Evolutionary conservation across 2,329 filamentous ascomycete genomes (phyloP).

Genomic region (Sordariomycetes sp.): DNA sequence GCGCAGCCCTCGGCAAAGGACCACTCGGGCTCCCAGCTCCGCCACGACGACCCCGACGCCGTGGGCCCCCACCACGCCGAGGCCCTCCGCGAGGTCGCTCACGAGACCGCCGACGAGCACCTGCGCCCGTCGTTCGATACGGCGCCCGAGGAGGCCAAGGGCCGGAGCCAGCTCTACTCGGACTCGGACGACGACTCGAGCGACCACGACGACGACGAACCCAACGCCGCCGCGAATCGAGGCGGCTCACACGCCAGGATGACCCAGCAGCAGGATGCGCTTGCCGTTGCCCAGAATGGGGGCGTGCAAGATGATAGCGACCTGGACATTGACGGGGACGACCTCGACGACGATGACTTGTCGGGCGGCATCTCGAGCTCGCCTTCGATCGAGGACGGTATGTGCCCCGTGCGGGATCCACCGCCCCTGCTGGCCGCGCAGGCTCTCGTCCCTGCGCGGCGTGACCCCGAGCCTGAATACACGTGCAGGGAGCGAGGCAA

Average conservation of each 20-base stretch:
- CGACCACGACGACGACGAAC: constrained; percentile 16
- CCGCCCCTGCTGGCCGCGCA: constrained; percentile 21
- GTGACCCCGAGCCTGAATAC: constrained; percentile 13
- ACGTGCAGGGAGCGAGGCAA: constrained; percentile 2
- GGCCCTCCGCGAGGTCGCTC: constrained; percentile 65
- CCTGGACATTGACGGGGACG: constrained; percentile 55
- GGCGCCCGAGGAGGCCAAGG: constrained; percentile 24
- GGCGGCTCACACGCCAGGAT: constrained; percentile 12
- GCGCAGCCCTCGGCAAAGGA: constrained; percentile 73
- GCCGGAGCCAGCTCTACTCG: constrained; percentile 13
- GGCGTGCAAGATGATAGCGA: constrained; percentile 48
- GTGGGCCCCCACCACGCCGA: constrained; percentile 76
- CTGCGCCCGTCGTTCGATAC: constrained; percentile 41
- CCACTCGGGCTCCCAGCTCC: constrained; percentile 3
- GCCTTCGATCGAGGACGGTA: constrained; percentile 94
- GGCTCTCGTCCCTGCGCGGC: constrained; percentile 22
- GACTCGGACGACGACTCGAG: constrained; percentile 7
- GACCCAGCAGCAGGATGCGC: constrained; percentile 41
- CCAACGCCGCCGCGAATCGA: background rate
- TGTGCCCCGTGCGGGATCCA: constrained; percentile 11
- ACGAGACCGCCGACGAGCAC: constrained; percentile 64
- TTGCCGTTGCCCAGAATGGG: constrained; percentile 50
- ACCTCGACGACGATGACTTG: constrained; percentile 80
- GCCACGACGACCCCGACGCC: constrained; percentile 28
- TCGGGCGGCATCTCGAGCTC: constrained; percentile 99